phyloP scores from a whole-genome alignment of 176 grass and related monocot genomes.

The Phoenix roebelenii region DNA sequence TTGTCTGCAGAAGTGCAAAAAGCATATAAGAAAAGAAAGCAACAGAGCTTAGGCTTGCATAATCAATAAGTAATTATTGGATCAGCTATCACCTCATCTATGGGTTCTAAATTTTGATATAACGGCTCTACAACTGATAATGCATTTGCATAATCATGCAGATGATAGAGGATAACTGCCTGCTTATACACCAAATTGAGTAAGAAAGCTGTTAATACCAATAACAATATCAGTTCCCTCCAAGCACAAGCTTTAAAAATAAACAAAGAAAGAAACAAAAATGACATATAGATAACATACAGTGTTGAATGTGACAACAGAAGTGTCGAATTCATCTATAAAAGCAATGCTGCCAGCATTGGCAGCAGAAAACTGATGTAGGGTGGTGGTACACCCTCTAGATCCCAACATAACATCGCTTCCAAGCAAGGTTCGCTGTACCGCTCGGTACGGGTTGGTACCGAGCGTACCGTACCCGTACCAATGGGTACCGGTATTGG shows the following conservation, averaged over 20 bases:
- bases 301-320: constrained; percentile 68
- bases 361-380: constrained; percentile 40
- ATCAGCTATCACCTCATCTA: constrained; percentile 57
- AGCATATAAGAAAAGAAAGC: neutral
- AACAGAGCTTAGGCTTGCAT: constrained; percentile 1
- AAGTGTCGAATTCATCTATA: constrained; percentile 77
- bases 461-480: no score
- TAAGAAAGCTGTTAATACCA: constrained; percentile 8
- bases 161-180: constrained; percentile 77
- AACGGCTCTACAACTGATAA: constrained; percentile 56
- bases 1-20: constrained; percentile 37
- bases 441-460: no score
- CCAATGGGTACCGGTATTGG: no score
- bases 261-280: constrained; percentile 12
- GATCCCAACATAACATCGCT: constrained; percentile 31
- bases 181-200: constrained; percentile 23
- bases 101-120: constrained; percentile 67
- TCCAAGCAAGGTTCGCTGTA: no score
- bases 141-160: constrained; percentile 62
- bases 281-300: constrained; percentile 39
- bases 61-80: no score
- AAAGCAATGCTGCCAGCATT: constrained; percentile 37
- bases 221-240: no score
- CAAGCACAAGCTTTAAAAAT: constrained; percentile 2
- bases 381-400: constrained; percentile 30